These are phyloP conservation scores for Hypoxylon rubiginosum DNA, from an alignment of 2,329 filamentous ascomycete genomes.

Conservation along the genomic window DNA sequence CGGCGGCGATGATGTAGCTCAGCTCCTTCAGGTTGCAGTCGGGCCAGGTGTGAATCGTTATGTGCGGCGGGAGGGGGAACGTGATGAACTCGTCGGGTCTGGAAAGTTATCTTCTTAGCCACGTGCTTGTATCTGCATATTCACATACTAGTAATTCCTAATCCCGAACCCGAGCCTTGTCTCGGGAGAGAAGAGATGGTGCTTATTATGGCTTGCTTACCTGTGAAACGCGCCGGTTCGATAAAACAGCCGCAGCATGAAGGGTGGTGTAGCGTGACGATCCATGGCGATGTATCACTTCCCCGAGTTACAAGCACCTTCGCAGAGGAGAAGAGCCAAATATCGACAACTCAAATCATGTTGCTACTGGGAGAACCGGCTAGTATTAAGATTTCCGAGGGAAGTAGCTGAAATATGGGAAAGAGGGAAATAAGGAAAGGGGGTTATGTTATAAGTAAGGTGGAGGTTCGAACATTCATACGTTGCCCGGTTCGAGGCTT, in stretches of 20 bases:
- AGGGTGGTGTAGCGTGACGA: slow-evolving; percentile 80
- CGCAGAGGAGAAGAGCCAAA: slow-evolving; percentile 25
- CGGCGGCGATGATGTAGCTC: slow-evolving; percentile 78
- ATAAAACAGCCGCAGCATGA: slow-evolving; percentile 89
- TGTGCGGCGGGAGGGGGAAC: slow-evolving; percentile 70
- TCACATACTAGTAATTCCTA: too few species aligned
- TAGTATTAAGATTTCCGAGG: background rate
- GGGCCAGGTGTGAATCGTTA: slow-evolving; percentile 89
- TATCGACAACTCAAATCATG: slow-evolving; percentile 43
- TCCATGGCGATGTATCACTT: slow-evolving; percentile 61
- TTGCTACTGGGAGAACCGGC: slow-evolving; percentile 22
- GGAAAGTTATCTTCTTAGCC: slow-evolving; percentile 36
- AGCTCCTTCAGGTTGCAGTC: slow-evolving; percentile 86
- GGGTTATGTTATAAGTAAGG: background rate
- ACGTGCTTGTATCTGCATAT: slow-evolving; percentile 11
- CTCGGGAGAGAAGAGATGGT: slow-evolving; percentile 23
- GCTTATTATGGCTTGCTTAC: slow-evolving; percentile 59
- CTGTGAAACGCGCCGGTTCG: slow-evolving; percentile 79
- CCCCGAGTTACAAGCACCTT: slow-evolving; percentile 51
- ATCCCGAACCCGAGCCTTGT: slow-evolving; percentile 1
- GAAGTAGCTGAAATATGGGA: background rate
- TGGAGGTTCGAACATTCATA: background rate
- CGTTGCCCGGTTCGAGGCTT: slow-evolving; percentile 27
- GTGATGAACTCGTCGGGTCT: slow-evolving; percentile 79
- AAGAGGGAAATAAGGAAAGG: background rate